Evolutionary conservation across 2,329 filamentous ascomycete species (phyloP), one percentile per base, ranked within the genome.

Genomic region (Septoria linicola): DNA sequence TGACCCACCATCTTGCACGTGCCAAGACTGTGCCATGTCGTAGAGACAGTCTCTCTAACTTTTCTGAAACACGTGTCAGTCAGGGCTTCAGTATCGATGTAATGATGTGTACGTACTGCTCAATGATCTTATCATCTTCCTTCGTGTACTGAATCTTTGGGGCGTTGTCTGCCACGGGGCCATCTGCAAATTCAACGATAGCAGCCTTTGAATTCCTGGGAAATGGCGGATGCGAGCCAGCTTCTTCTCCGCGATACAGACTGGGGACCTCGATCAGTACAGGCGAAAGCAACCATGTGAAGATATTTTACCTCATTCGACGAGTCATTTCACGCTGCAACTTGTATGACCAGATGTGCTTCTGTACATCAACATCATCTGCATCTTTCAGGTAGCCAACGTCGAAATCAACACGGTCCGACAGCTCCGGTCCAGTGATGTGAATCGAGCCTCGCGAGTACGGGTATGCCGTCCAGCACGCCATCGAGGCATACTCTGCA

Each of bases 281-380:
- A 10, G 8, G 10, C 10, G 20, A 14, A 17, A 14, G 20, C 13
- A 17, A 4, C 7, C 14, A 23, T 13, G 35, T 21, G 14, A 10
- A 8, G 14, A 11, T 8, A 20, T 39, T 35, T 19, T 16, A 47
- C 44, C 44, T 65, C 57, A 79, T 78, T 5, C 80, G 76, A 4
- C 82, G 77, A 11, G 74, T 69, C 42, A 85, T 75, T 65, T 84
- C 81, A 3, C 83, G 80, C 21, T 75, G 73, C 61, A 77, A 78
- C 68, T 87, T 87, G 70, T 87, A 87, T 0, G 71, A 75, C 81
- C 81, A 85, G 8, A 82, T 60, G 6, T 80, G 76, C 60, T 76
- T 80, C 62, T 78, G 77, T n/a, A 81, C 63, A 25, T 60, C 58
- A 13, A 61, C 45, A 1, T 78, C 75, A 52, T 82, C 67, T 8